Percentiles rank a stretch among this genome's conserved stretches.
Conservation (phyloP, 192 early-diverging fungal genomes). For the Phycomyces blakesleeanus region DNA sequence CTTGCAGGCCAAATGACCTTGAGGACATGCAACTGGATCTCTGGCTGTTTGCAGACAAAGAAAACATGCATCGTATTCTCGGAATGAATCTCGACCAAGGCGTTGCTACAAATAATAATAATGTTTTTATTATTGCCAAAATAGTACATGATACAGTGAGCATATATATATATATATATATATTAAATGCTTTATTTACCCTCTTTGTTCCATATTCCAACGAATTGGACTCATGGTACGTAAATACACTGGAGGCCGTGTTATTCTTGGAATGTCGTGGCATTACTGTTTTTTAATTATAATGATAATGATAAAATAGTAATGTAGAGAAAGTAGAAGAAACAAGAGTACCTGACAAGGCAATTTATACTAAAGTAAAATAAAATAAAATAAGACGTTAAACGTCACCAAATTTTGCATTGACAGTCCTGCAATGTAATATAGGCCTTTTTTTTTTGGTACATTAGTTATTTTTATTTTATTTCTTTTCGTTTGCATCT, state of each 20-base stretch:
- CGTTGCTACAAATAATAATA: constrained; percentile 70
- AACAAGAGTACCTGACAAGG: no score
- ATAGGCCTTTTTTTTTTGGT: no score
- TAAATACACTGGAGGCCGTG: constrained; percentile 86
- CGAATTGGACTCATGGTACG: constrained; percentile 81
- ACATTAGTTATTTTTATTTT: no score
- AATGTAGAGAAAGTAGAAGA: no score
- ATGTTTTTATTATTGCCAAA: no score
- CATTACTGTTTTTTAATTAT: constrained; percentile 54
- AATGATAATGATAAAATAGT: background rate
- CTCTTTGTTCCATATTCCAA: constrained; percentile 90
- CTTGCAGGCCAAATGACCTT: constrained; percentile 85
- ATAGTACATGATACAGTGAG: no score
- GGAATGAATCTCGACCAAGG: constrained; percentile 78
- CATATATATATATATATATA: background rate
- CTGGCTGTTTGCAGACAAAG: constrained; percentile 77
- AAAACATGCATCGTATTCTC: constrained; percentile 83
- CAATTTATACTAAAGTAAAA: no score
- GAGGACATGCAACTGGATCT: constrained; percentile 63
- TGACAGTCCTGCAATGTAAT: background rate
- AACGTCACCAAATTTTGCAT: background rate
- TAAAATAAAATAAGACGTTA: background rate
- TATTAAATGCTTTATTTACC: constrained; percentile 26
- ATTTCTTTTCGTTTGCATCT: background rate
- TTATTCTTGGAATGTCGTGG: constrained; percentile 93